A percentile compares a stretch with the other conserved stretches of the same genome.
Evolutionary conservation across 257 asterid genomes (phyloP).

Genomic region (Primulina huaijiensis): DNA sequence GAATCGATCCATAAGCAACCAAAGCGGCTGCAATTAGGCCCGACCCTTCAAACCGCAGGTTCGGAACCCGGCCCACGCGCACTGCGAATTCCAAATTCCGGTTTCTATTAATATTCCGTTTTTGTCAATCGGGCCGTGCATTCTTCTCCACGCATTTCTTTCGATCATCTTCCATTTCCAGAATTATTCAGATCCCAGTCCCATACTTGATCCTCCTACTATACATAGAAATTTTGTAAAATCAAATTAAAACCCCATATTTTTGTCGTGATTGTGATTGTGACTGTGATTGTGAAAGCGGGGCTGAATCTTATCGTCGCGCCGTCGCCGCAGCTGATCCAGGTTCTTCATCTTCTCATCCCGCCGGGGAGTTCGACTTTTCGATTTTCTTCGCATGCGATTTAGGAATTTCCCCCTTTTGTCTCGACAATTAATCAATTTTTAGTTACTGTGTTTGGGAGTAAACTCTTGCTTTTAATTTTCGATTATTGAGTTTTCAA

Average conservation of each 20-base stretch:
- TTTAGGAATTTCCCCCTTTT: neutral
- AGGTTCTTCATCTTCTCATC: neutral
- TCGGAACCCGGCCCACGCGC: neutral
- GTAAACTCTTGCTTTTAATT: neutral
- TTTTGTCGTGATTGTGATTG: too few species aligned
- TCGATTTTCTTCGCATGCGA: neutral
- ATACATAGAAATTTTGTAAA: too few species aligned
- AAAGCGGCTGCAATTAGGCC: too few species aligned
- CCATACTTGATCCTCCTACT: neutral
- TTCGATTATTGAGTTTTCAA: neutral
- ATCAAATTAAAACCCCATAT: neutral
- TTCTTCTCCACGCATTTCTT: neutral
- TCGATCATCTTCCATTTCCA: neutral
- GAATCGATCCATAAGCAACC: too few species aligned
- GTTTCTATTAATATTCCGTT: too few species aligned
- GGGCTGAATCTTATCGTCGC: neutral
- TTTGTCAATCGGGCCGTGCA: neutral
- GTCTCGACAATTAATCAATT: neutral
- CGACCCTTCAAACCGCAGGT: neutral
- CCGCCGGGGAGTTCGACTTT: neutral
- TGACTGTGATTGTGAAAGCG: neutral
- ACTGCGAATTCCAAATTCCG: neutral
- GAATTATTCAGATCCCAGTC: too few species aligned
- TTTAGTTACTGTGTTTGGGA: neutral
- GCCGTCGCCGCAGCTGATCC: neutral